phyloP scores from a whole-genome alignment of 2,329 filamentous ascomycete genomes.

The Orbilia oligospora region DNA sequence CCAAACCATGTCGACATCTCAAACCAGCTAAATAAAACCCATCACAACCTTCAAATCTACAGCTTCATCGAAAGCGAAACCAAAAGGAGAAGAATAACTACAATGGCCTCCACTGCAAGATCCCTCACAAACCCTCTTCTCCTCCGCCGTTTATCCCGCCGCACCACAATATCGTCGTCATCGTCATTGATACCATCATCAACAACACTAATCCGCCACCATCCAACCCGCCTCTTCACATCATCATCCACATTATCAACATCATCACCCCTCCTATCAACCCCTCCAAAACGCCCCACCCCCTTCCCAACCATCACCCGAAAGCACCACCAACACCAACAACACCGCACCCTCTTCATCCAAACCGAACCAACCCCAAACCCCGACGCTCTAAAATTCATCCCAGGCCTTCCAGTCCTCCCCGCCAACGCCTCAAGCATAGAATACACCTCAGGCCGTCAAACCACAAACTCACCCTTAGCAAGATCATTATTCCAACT shows the following conservation, averaged over 20 bases:
- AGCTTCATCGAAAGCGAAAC: background rate
- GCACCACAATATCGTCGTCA: constrained; percentile 26
- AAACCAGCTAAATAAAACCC: background rate
- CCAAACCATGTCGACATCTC: background rate
- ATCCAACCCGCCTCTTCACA: constrained; percentile 29
- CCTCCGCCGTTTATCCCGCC: constrained; percentile 41
- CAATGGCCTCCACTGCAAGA: constrained; percentile 30
- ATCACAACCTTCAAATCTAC: background rate
- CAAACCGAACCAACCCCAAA: constrained; percentile 97
- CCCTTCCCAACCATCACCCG: background rate
- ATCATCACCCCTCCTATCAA: constrained; percentile 5
- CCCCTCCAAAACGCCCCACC: constrained; percentile 5
- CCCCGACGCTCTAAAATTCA: constrained; percentile 94
- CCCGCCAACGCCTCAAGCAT: constrained; percentile 83
- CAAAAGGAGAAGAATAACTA: background rate
- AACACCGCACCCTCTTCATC: constrained; percentile 80
- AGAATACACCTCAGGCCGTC: constrained; percentile 90
- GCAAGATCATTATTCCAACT: constrained; percentile 92
- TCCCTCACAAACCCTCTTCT: constrained; percentile 31
- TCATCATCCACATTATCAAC: background rate
- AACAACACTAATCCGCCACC: constrained; percentile 12
- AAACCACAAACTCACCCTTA: constrained; percentile 90
- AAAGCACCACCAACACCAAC: constrained; percentile 9
- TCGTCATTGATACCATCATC: background rate
- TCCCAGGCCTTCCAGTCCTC: constrained; percentile 88